Percentiles rank a stretch among this genome's conserved stretches.
Conservation (phyloP, 768 basidiomycete species). For the Hemileccinum impolitum region DNA sequence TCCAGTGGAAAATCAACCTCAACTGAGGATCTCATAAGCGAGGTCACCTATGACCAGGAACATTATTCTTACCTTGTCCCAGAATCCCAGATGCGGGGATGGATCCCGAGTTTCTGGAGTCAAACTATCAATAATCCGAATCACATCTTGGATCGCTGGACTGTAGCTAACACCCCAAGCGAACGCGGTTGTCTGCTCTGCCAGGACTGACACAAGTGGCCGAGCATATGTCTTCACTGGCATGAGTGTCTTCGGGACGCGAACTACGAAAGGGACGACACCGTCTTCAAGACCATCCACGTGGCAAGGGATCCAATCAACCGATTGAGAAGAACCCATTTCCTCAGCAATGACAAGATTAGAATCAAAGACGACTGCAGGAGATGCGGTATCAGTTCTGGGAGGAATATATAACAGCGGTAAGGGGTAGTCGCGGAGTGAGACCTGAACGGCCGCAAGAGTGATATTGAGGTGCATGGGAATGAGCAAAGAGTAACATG, state of each 20-base stretch:
- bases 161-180: slow-evolving; percentile 89
- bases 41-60: not conserved
- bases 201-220: slow-evolving; percentile 65
- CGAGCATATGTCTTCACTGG: slow-evolving; percentile 90
- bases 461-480: slow-evolving; percentile 77
- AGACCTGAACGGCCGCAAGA: slow-evolving; percentile 54
- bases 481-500: slow-evolving; percentile 73
- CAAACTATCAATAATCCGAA: slow-evolving; percentile 78
- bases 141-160: slow-evolving; percentile 83
- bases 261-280: slow-evolving; percentile 50
- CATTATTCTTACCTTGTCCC: slow-evolving; percentile 75
- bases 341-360: slow-evolving; percentile 89
- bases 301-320: slow-evolving; percentile 68
- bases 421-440: slow-evolving; percentile 85
- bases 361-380: slow-evolving; percentile 63
- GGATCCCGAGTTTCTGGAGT: slow-evolving; percentile 74
- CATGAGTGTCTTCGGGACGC: slow-evolving; percentile 89
- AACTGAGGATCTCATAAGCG: slow-evolving; percentile 40
- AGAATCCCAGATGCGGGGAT: slow-evolving; percentile 84
- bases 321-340: slow-evolving; percentile 62
- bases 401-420: slow-evolving; percentile 76
- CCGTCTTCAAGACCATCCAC: slow-evolving; percentile 59
- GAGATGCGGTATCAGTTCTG: slow-evolving; percentile 28
- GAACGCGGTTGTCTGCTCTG: slow-evolving; percentile 64
- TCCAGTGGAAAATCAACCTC: slow-evolving; percentile 84